Percentiles rank a stretch among this genome's conserved stretches.
These are phyloP conservation scores for Fusarium nisikadoi DNA, from an alignment of 2,329 filamentous ascomycete species.

Conservation along the genomic window DNA sequence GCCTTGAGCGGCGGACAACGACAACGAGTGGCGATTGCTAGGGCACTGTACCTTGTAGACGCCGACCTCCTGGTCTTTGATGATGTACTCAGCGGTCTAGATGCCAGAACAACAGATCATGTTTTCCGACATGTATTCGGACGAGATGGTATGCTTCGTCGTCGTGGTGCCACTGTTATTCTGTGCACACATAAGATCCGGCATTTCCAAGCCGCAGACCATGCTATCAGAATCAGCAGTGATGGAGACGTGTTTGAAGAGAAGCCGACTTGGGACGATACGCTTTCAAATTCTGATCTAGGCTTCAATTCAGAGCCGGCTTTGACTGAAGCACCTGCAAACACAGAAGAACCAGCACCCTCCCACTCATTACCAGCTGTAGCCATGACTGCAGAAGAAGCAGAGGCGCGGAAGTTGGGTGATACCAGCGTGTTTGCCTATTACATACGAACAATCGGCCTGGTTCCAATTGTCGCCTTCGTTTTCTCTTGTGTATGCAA, in stretches of 20 bases:
- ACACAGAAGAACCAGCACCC: background rate
- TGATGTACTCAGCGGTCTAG: constrained; percentile 57
- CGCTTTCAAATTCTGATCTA: background rate
- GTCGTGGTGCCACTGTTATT: constrained; percentile 52
- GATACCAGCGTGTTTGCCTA: background rate
- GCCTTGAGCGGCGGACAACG: constrained; percentile 56
- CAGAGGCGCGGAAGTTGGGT: background rate
- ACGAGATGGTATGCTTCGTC: constrained; percentile 52
- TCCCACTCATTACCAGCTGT: accelerated
- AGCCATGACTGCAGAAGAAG: background rate
- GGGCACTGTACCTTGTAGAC: constrained; percentile 55
- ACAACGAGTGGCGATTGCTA: constrained; percentile 53
- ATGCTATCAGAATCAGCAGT: background rate
- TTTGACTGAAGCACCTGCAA: too few relatives aligned
- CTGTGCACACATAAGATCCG: constrained; percentile 49
- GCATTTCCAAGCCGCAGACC: background rate
- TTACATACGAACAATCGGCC: background rate
- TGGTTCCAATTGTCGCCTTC: constrained; percentile 20
- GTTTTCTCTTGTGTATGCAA: constrained; percentile 32
- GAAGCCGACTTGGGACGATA: background rate
- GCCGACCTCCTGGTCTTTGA: constrained; percentile 56
- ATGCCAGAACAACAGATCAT: constrained; percentile 55
- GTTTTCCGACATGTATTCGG: constrained; percentile 58
- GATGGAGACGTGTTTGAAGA: background rate
- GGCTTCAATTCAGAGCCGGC: background rate